Evolutionary conservation across 352 stramenopile species (phyloP).

Genomic region (Phytopythium sindhum): DNA sequence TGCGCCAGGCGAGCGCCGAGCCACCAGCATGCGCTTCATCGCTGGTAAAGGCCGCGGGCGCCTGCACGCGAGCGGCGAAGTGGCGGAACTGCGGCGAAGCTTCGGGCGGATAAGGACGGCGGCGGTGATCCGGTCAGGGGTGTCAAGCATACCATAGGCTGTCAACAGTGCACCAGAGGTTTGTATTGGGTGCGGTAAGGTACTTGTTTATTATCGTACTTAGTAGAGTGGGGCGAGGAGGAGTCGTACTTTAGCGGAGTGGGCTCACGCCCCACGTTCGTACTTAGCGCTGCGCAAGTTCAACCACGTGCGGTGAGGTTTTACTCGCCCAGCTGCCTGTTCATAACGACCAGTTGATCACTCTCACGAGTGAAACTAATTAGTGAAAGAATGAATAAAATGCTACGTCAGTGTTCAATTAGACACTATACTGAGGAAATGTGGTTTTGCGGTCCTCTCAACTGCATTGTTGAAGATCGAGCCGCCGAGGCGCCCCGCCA

Average conservation of each 20-base stretch:
- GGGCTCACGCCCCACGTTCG: slow-evolving; percentile 5
- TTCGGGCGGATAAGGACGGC: not conserved
- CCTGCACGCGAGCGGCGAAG: not conserved
- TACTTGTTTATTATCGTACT: not conserved
- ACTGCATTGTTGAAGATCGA: slow-evolving; percentile 1
- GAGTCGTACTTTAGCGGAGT: slow-evolving; percentile 7
- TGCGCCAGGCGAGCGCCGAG: not conserved
- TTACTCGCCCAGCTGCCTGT: not conserved
- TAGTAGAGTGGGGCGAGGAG: not conserved
- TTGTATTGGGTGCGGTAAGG: not conserved
- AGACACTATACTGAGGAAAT: not conserved
- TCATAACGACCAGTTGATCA: not conserved
- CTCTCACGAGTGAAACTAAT: too few species aligned
- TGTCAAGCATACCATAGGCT: not conserved
- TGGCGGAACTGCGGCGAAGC: not conserved
- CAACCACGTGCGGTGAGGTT: not conserved
- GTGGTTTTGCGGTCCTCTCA: not conserved
- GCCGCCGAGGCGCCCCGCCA: not conserved
- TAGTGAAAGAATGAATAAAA: too few species aligned
- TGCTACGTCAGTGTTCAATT: too few species aligned
- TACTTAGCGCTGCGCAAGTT: slow-evolving; percentile 6
- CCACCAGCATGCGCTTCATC: not conserved
- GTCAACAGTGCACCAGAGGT: not conserved
- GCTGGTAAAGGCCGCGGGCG: too few species aligned
- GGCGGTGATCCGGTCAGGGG: not conserved